Base-by-base conservation (phyloP, 176 grass and related monocot species). In the Oryza longistaminata region DNA sequence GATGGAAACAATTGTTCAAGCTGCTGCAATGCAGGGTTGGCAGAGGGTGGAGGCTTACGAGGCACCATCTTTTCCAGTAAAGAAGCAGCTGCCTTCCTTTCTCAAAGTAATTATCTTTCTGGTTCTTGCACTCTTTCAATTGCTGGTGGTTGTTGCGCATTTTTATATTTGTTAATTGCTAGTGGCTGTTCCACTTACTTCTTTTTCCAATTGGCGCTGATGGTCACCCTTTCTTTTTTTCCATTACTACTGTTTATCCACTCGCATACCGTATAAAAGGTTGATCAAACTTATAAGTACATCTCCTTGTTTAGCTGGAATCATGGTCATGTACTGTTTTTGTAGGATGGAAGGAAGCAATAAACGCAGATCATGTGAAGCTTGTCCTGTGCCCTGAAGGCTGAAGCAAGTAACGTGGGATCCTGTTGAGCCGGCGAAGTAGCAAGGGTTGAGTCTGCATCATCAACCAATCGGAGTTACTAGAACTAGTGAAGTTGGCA, bases 291-390 rank as follows among this genome's bases (percentile, higher is more conserved):
- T 5, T 31, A 31, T 31, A 31, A 21, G n/a, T 31, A 49, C 39
- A 66, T 77, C 26, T 65, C 19, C 19, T 58, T 58, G n/a, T 5
- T 65, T 25, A 2, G 2, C 6, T 31, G 29, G 29, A 31, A 31
- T 31, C 29, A 37, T 37, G 35, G 5, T 5, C 6, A 3, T 42
- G 34, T 91, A 40, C 8, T 40, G 39, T 40, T 40, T 70, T 64
- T 88, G 68, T 76, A 97, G 94, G 94, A 81, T 97, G 94, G 94
- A 90, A 90, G 77, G 89, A 91, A 12, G 89, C 89, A 44, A 86
- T 92, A 73, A 79, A 83, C 0, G 76, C 85, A 1, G 91, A 97
- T 52, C 94, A 97, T 66, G 91, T 97, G 27, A 86, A 83, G 76
- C 87, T 97, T 64, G 79, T 88, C 85, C 72, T 93, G 58, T 68